Evolutionary conservation across 192 early-diverging fungal genomes (phyloP).

Genomic region (Coemansia sp.): DNA sequence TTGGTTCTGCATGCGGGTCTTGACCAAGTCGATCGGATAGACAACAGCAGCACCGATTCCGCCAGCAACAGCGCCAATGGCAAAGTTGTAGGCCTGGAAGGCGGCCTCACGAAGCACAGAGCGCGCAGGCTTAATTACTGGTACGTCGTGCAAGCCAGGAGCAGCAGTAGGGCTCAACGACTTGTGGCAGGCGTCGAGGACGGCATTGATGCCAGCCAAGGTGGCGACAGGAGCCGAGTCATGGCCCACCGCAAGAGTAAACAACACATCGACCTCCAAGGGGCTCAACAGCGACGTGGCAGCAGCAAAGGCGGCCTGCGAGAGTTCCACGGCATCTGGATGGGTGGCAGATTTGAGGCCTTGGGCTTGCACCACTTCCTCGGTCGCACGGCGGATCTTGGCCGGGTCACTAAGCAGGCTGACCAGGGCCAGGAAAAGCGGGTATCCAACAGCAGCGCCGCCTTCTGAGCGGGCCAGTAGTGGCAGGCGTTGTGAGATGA

Average conservation of each 20-base stretch:
- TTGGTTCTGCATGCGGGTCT: conserved; percentile 99
- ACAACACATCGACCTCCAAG: conserved; percentile 53
- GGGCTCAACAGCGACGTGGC: conserved; percentile 40
- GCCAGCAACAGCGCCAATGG: conserved; percentile 86
- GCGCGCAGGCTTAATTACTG: conserved; percentile 9
- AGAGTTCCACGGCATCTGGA: conserved; percentile 12
- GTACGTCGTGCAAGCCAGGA: conserved; percentile 13
- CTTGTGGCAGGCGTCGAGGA: conserved; percentile 29
- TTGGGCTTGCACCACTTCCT: conserved; percentile 28
- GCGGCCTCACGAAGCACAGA: conserved; percentile 48
- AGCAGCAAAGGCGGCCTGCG: conserved; percentile 18
- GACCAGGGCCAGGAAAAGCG: conserved; percentile 54
- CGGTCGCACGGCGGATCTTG: conserved; percentile 49
- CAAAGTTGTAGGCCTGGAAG: conserved; percentile 73
- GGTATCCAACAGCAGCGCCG: conserved; percentile 55
- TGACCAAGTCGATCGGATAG: conserved; percentile 97
- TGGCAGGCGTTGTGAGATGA: conserved; percentile 33
- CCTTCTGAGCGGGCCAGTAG: conserved; percentile 39
- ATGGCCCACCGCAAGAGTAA: conserved; percentile 45
- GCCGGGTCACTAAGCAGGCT: conserved; percentile 46
- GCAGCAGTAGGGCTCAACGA: conserved; percentile 29
- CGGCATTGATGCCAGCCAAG: conserved; percentile 19
- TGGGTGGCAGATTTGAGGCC: neutral
- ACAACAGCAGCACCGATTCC: conserved; percentile 93
- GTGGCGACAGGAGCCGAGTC: conserved; percentile 23